These are phyloP conservation scores for Talaromyces sp. DNA, from an alignment of 2,329 filamentous ascomycete genomes.

Conservation along the genomic window DNA sequence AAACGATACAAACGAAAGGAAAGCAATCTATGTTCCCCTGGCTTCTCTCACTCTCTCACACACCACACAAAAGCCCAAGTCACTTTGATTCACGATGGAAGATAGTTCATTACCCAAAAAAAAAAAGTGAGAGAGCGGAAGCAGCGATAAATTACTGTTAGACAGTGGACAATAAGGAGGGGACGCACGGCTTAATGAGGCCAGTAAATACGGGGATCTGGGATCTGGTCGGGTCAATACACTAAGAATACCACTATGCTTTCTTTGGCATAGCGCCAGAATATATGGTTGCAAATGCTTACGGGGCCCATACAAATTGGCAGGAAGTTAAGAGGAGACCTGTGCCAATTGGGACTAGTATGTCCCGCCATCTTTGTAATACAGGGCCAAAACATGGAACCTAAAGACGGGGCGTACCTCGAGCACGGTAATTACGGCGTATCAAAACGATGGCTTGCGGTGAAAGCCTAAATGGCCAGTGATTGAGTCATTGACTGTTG, in stretches of 20 bases:
- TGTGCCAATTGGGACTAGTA: neutral
- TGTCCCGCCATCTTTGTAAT: neutral
- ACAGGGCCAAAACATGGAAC: neutral
- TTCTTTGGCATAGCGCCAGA: neutral
- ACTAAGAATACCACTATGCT: neutral
- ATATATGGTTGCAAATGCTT: neutral
- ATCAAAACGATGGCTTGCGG: neutral
- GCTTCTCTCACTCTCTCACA: neutral
- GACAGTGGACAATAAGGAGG: conserved; percentile 6
- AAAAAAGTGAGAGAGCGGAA: conserved; percentile 6
- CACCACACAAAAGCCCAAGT: neutral
- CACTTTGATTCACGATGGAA: neutral
- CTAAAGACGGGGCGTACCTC: neutral
- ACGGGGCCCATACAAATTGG: neutral
- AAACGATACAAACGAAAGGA: neutral
- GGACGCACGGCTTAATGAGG: conserved; percentile 9
- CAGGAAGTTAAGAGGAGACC: neutral
- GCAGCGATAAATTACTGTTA: neutral
- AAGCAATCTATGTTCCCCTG: neutral
- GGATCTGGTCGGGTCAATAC: conserved; percentile 7
- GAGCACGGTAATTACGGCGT: conserved; percentile 2
- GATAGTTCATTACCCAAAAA: conserved; percentile 4
- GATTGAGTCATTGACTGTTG: conserved; percentile 13
- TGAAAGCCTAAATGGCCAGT: conserved; percentile 2
- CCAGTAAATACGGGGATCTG: conserved; percentile 14